Evolutionary conservation across 2,329 filamentous ascomycete species (phyloP).

Genomic region (Cordyceps tenuipes): DNA sequence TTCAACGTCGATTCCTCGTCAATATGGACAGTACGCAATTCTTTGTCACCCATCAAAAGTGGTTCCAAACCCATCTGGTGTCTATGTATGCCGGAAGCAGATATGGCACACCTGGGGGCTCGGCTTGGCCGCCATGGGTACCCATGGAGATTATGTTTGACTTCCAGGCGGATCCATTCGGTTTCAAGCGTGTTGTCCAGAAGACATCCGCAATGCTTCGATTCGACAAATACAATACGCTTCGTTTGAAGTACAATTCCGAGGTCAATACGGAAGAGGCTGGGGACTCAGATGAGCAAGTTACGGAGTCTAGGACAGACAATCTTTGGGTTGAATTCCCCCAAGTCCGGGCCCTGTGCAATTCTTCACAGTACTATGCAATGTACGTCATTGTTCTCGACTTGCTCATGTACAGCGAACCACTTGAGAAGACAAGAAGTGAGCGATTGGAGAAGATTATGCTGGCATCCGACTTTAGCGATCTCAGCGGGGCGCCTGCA

Average conservation of each 20-base stretch:
- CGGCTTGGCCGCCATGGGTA: conserved; percentile 96
- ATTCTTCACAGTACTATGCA: conserved; percentile 94
- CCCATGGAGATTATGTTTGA: conserved; percentile 98
- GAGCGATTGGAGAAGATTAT: conserved; percentile 98
- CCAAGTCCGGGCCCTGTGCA: conserved; percentile 86
- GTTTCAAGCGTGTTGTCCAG: conserved; percentile 95
- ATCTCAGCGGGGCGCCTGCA: conserved; percentile 84
- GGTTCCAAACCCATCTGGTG: conserved; percentile 72
- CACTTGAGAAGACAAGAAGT: conserved; percentile 90
- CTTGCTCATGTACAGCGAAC: conserved; percentile 90
- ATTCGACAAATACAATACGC: conserved; percentile 96
- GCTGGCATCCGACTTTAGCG: conserved; percentile 96
- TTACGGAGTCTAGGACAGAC: conserved; percentile 74
- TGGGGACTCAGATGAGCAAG: conserved; percentile 42
- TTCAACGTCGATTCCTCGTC: conserved; percentile 87
- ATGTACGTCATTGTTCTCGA: conserved; percentile 98
- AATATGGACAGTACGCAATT: conserved; percentile 98
- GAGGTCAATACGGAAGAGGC: conserved; percentile 62
- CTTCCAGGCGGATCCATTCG: conserved; percentile 85
- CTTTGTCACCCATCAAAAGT: conserved; percentile 92
- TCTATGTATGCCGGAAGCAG: conserved; percentile 91
- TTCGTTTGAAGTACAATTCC: conserved; percentile 95
- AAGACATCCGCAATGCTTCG: conserved; percentile 90
- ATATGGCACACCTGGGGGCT: conserved; percentile 77
- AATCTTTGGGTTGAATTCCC: conserved; percentile 97